A percentile compares a stretch with the other conserved stretches of the same genome.
Conservation (phyloP, 2,329 filamentous ascomycete species). For the Penicillium vulpinum region DNA sequence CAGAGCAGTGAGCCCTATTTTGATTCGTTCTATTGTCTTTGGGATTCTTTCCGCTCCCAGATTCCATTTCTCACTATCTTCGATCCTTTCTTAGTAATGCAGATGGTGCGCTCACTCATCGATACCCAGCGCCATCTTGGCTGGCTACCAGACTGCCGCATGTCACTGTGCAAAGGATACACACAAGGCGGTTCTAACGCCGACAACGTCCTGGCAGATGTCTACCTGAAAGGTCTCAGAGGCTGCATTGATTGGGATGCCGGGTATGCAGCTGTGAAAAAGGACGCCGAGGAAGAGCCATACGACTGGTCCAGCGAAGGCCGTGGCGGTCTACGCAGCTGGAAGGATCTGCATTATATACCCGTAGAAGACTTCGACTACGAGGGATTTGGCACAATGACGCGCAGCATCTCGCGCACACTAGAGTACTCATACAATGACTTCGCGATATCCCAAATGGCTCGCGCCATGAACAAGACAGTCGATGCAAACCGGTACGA, state of each 20-base stretch:
- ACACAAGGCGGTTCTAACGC: slow-evolving; percentile 74
- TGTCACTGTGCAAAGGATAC: slow-evolving; percentile 68
- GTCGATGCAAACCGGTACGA: slow-evolving; percentile 61
- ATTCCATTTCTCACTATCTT: slow-evolving; percentile 68
- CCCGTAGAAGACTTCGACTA: slow-evolving; percentile 69
- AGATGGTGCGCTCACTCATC: slow-evolving; percentile 69
- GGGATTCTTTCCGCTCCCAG: slow-evolving; percentile 69
- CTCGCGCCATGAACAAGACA: slow-evolving; percentile 55
- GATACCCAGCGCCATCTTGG: slow-evolving; percentile 70
- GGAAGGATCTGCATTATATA: slow-evolving; percentile 70
- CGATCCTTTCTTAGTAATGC: slow-evolving; percentile 61
- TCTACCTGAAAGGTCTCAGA: slow-evolving; percentile 65
- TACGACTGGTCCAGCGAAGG: slow-evolving; percentile 69
- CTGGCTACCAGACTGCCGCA: slow-evolving; percentile 72
- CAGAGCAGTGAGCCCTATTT: slow-evolving; percentile 66
- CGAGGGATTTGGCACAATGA: slow-evolving; percentile 66
- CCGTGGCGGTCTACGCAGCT: slow-evolving; percentile 67
- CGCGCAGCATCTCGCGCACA: slow-evolving; percentile 68
- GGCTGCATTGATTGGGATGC: slow-evolving; percentile 65
- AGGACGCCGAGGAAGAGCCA: slow-evolving; percentile 70
- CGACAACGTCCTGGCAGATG: slow-evolving; percentile 67
- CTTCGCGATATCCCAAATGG: slow-evolving; percentile 65
- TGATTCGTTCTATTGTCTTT: slow-evolving; percentile 73
- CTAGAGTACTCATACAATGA: slow-evolving; percentile 78
- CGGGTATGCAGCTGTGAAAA: slow-evolving; percentile 67